A percentile compares a stretch with the other conserved stretches of the same genome.
These are phyloP conservation scores for Obelidium mucronatum DNA, from an alignment of 192 early-diverging fungal species.

Conservation along the genomic window DNA sequence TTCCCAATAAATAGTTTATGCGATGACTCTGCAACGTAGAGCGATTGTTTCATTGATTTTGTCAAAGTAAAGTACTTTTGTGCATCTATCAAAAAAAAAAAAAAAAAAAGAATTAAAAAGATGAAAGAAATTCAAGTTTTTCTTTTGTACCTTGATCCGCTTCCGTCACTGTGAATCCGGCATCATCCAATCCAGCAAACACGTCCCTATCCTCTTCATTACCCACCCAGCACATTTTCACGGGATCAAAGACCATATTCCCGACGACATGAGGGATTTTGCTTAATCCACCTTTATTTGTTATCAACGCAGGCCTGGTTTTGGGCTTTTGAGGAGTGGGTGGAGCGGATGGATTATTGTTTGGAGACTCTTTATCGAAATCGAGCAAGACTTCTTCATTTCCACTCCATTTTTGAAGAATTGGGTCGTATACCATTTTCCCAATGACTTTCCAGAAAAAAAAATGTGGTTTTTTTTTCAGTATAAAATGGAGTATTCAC, in stretches of 20 bases:
- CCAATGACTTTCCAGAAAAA: too few species aligned
- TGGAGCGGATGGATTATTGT: neutral
- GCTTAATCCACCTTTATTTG: conserved; percentile 35
- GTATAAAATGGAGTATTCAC: neutral
- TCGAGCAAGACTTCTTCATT: conserved; percentile 54
- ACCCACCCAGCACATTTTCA: conserved; percentile 58
- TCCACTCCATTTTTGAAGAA: conserved; percentile 57
- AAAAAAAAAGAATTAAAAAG: neutral
- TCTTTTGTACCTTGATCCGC: conserved; percentile 9
- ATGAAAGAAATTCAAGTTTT: neutral
- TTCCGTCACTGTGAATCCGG: conserved; percentile 12
- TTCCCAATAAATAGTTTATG: conserved; percentile 62
- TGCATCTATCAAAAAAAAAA: conserved; percentile 3
- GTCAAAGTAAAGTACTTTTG: conserved; percentile 43
- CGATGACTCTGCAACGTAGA: conserved; percentile 51
- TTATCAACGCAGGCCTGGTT: conserved; percentile 42
- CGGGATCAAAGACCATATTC: conserved; percentile 58
- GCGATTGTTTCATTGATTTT: conserved; percentile 36
- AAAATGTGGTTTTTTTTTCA: conserved; percentile 7
- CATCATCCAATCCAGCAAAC: conserved; percentile 51
- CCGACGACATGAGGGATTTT: conserved; percentile 45
- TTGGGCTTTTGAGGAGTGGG: conserved; percentile 1
- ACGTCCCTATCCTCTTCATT: conserved; percentile 59
- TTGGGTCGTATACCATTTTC: conserved; percentile 58
- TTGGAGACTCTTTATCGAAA: conserved; percentile 45